Conservation (phyloP, 2,329 filamentous ascomycete species). For the Scopulariopsis brevicaulis region DNA sequence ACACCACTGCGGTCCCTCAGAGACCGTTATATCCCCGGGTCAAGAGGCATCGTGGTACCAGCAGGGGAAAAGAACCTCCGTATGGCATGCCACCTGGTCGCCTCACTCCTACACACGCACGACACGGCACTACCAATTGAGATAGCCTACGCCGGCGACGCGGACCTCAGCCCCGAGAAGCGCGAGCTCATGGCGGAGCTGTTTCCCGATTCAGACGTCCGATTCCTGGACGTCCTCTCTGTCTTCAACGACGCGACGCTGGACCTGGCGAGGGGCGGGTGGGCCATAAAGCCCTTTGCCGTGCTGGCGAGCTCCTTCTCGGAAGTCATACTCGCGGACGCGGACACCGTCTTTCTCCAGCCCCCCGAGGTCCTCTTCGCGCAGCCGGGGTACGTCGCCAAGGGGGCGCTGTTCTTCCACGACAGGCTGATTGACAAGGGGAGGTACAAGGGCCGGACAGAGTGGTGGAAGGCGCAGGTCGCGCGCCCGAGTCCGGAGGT, state of each 20-base stretch:
- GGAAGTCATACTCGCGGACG: constrained; percentile 24
- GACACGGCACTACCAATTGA: constrained; percentile 20
- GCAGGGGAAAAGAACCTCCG: constrained; percentile 15
- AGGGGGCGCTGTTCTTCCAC: constrained; percentile 25
- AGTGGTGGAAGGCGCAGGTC: constrained; percentile 26
- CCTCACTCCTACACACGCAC: constrained; percentile 17
- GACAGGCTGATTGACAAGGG: constrained; percentile 27
- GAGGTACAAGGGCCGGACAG: constrained; percentile 18
- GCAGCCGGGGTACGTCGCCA: constrained; percentile 17
- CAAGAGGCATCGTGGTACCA: constrained; percentile 22
- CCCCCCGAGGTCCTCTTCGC: constrained; percentile 19
- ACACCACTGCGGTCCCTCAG: constrained; percentile 11
- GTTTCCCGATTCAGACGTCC: constrained; percentile 10
- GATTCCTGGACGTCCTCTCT: constrained; percentile 19
- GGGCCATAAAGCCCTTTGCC: constrained; percentile 30
- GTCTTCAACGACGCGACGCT: constrained; percentile 20
- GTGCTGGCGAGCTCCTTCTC: constrained; percentile 21
- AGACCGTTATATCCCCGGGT: not conserved
- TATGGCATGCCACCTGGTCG: constrained; percentile 22
- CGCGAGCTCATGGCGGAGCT: constrained; percentile 12
- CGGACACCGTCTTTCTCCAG: constrained; percentile 26
- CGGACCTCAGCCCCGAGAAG: constrained; percentile 14
- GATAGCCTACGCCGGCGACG: constrained; percentile 22
- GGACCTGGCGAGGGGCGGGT: constrained; percentile 17
- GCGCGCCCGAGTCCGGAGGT: constrained; percentile 19